Conservation (phyloP, 1,284 basidiomycete species). For the Apiotrichum gamsii region DNA sequence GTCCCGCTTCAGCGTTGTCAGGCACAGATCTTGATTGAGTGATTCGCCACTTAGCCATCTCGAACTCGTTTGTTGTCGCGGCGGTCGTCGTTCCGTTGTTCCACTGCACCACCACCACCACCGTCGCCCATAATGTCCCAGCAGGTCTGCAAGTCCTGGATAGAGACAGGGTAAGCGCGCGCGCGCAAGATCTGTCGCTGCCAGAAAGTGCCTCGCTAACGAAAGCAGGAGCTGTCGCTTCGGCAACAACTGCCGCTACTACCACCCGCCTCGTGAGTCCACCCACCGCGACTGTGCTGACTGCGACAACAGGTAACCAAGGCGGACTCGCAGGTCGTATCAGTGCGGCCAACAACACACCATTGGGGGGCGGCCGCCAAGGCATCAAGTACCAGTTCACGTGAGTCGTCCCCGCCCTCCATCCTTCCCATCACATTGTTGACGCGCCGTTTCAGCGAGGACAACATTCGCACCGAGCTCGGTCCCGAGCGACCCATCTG, state of each 20-base stretch:
- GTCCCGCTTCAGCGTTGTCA: too few relatives aligned
- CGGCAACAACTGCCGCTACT: slow-evolving; percentile 31
- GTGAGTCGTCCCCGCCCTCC: slow-evolving; percentile 16
- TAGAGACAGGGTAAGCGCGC: slow-evolving; percentile 11
- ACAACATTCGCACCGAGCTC: slow-evolving; percentile 34
- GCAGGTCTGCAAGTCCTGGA: slow-evolving; percentile 14
- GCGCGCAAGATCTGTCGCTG: too few relatives aligned
- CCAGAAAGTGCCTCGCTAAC: too few relatives aligned
- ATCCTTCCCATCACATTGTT: not conserved
- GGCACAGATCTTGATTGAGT: too few relatives aligned
- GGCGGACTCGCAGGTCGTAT: slow-evolving; percentile 4
- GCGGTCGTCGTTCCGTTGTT: too few relatives aligned
- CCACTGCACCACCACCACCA: not conserved
- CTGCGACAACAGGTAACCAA: slow-evolving; percentile 2
- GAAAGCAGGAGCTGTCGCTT: slow-evolving; percentile 31
- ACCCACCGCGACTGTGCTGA: too few relatives aligned
- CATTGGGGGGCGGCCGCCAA: slow-evolving; percentile 14
- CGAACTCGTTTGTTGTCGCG: too few relatives aligned
- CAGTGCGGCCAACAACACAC: slow-evolving; percentile 15
- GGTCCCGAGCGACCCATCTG: slow-evolving; percentile 56
- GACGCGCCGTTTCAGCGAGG: slow-evolving; percentile 21
- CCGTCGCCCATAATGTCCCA: not conserved
- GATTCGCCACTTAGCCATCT: too few relatives aligned
- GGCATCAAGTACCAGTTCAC: slow-evolving; percentile 33
- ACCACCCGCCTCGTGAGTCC: slow-evolving; percentile 29